Percentiles rank a stretch among this genome's conserved stretches.
Evolutionary conservation across 345 rosid species (phyloP).

Genomic region (Murraya koenigii): DNA sequence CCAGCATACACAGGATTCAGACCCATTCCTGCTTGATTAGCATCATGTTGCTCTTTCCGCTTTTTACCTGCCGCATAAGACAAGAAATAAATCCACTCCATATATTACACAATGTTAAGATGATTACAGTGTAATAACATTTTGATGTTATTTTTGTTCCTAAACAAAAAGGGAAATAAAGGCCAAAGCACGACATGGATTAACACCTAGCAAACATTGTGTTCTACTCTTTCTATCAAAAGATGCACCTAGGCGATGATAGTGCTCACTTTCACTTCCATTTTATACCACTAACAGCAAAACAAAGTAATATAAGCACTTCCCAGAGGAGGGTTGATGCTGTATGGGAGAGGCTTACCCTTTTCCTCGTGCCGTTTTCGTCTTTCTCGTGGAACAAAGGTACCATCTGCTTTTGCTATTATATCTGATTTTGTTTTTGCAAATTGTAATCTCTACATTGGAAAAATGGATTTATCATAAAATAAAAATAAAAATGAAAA

Average conservation of each 20-base stretch:
- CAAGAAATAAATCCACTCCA: not conserved
- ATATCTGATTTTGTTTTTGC: conserved; percentile 94
- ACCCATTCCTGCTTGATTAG: conserved; percentile 53
- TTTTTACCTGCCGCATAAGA: conserved; percentile 61
- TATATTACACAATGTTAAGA: not conserved
- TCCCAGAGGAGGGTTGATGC: not conserved
- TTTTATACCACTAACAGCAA: not conserved
- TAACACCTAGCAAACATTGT: not conserved
- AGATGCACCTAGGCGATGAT: not conserved
- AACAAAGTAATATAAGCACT: not conserved
- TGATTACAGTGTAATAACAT: not conserved
- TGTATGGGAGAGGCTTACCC: conserved; percentile 38
- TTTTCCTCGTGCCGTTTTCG: conserved; percentile 92
- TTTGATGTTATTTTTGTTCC: not conserved
- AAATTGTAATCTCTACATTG: conserved; percentile 77
- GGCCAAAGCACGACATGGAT: too few relatives aligned
- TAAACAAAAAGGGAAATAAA: not conserved
- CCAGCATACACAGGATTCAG: conserved; percentile 68
- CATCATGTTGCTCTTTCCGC: conserved; percentile 83
- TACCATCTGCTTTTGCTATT: conserved; percentile 94
- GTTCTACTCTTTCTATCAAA: not conserved
- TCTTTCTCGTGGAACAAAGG: conserved; percentile 95
- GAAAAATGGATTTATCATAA: conserved; percentile 1
- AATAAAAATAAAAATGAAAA: not conserved
- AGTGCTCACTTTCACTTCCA: not conserved